Evolutionary conservation across 2,329 filamentous ascomycete species (phyloP), one percentile per base, ranked within the genome.

Genomic region (Diaporthe humulicola): DNA sequence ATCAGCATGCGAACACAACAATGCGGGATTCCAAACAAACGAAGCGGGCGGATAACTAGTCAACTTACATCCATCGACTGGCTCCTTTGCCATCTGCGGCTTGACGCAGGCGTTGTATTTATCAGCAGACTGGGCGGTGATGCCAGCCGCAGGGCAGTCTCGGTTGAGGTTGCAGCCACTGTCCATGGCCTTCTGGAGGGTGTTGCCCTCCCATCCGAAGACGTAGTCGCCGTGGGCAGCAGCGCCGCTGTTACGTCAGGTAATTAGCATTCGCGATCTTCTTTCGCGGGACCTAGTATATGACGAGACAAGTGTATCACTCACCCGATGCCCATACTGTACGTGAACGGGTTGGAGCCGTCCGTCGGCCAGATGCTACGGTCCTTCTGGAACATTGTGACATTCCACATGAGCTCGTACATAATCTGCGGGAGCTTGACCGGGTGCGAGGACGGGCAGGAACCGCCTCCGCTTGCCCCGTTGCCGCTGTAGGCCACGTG

Each of bases 201-300:
- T 81, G 79, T 88, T 82, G 75, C 82, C 85, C 79, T 88, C 85
- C 87, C 87, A 88, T 74, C 87, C 87, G 79, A 88, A 88, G 76
- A 88, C 80, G 79, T 89, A 89, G 80, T 89, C 87, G 33, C 86
- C 87, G 79, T 88, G 87, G 28, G 86, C 87, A 6, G 86, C 87
- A 33, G 85, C 83, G 40, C 87, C 87, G 50, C 84, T 85, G 2
- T 40, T 10, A 66, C 56, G 61, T 1, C 12, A 2, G 12, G 8
- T 3, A 4, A n/a, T 69, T 30, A 69, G 64, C 64, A n/a, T 69
- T 30, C 54, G 64, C 64, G 42, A 25, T 40, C 36, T 22, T 50
- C 14, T 33, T 17, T 15, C 15, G 17, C 64, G 7, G 40, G 61
- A 50, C 9, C 25, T 7, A 22, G 33, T 25, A n/a, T 25, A 54